These are phyloP conservation scores for Rhexocercosporidium sp. DNA, from an alignment of 2,329 filamentous ascomycete species.

Conservation along the genomic window DNA sequence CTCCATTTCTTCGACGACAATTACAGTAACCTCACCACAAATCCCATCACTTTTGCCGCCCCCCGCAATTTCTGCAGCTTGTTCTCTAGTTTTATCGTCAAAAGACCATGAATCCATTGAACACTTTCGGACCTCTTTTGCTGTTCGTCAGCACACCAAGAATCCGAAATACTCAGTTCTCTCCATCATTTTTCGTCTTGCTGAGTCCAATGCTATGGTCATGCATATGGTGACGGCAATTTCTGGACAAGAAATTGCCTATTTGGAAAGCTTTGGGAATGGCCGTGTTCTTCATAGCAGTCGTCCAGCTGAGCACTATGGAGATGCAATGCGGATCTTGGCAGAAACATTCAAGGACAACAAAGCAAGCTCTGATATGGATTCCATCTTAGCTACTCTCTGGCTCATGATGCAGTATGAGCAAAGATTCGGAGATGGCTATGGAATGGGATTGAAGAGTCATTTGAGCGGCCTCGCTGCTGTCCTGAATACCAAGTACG, in stretches of 20 bases:
- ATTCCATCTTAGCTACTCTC: slow-evolving; percentile 17
- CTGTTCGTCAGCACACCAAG: not conserved
- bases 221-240: not conserved
- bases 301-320: not conserved
- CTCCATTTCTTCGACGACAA: not conserved
- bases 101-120: not conserved
- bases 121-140: not conserved
- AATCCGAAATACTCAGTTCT: not conserved
- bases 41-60: not conserved
- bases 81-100: not conserved
- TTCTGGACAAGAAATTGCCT: not conserved
- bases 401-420: slow-evolving; percentile 26
- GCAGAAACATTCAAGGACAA: not conserved
- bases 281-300: not conserved
- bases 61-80: not conserved
- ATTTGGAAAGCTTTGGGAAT: not conserved
- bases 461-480: slow-evolving; percentile 20
- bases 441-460: slow-evolving; percentile 12
- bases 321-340: not conserved
- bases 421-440: slow-evolving; percentile 19
- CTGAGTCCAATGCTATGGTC: not conserved
- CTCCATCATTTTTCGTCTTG: not conserved
- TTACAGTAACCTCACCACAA: not conserved
- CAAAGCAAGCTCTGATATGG: not conserved
- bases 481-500: not conserved